These are phyloP conservation scores for Wickerhamiella lipophila DNA, from an alignment of 805 yeast species.

Conservation along the genomic window DNA sequence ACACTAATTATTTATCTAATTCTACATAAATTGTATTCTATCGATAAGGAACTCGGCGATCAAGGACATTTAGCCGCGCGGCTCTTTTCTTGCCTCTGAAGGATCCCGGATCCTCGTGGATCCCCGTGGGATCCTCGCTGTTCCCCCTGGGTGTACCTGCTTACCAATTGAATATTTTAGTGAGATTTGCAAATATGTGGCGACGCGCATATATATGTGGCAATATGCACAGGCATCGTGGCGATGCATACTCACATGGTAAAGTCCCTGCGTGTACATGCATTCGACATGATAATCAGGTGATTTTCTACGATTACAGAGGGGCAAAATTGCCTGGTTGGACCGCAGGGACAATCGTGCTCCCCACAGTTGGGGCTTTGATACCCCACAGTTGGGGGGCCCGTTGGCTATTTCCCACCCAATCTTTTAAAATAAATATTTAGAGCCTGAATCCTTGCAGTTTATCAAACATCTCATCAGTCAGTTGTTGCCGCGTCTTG, in stretches of 20 bases:
- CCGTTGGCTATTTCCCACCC: too few species aligned
- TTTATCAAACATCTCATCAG: not conserved
- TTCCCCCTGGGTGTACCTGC: too few species aligned
- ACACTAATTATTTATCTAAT: not conserved
- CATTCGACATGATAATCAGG: not conserved
- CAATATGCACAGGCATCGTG: not conserved
- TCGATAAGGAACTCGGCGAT: not conserved
- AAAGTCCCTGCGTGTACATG: not conserved
- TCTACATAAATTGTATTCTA: not conserved
- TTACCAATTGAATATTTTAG: too few species aligned
- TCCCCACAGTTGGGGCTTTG: too few species aligned
- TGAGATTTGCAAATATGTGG: not conserved
- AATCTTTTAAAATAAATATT: not conserved
- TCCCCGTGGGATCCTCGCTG: too few species aligned
- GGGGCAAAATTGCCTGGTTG: too few species aligned
- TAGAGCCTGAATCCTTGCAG: not conserved
- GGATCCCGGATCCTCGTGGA: too few species aligned
- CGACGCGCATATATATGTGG: not conserved
- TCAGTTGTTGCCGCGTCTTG: not conserved
- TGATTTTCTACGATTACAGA: not conserved
- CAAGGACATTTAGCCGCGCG: too few species aligned
- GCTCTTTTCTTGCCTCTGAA: too few species aligned
- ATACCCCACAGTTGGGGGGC: too few species aligned
- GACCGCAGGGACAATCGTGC: not conserved
- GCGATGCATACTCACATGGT: not conserved